Evolutionary conservation across 148 eudicot genomes (phyloP).

Genomic region (Heliamphora exappendiculata): DNA sequence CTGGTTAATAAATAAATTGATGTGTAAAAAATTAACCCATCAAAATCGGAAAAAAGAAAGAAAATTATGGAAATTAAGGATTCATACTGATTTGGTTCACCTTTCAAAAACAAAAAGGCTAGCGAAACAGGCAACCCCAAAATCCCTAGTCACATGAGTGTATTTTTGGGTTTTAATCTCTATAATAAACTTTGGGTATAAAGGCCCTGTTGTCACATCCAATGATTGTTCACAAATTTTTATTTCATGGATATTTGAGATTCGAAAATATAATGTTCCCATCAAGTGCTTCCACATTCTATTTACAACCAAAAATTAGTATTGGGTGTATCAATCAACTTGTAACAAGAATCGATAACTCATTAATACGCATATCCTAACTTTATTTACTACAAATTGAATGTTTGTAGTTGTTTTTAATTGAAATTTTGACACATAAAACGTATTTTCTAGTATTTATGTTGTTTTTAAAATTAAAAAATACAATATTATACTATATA

Average conservation of each 20-base stretch:
- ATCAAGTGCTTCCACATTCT: not conserved
- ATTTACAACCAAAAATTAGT: no score
- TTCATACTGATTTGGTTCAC: constrained; percentile 2
- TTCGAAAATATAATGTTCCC: not conserved
- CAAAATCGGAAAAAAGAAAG: not conserved
- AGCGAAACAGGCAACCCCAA: not conserved
- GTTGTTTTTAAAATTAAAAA: no score
- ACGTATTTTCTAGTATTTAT: no score
- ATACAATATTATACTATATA: no score
- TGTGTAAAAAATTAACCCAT: not conserved
- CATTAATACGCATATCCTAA: no score
- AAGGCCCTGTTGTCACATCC: not conserved
- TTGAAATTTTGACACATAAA: no score
- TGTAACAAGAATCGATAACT: no score
- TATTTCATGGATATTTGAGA: not conserved
- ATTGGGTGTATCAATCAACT: no score
- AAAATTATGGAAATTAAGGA: not conserved
- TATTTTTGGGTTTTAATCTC: not conserved
- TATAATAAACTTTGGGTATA: not conserved
- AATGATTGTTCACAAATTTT: not conserved
- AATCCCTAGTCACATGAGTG: not conserved
- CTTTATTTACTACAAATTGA: no score
- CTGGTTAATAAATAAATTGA: constrained; percentile 29
- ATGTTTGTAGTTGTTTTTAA: no score
- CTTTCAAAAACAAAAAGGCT: not conserved